Evolutionary conservation across 768 basidiomycete species (phyloP).

Genomic region (Mycena pura): DNA sequence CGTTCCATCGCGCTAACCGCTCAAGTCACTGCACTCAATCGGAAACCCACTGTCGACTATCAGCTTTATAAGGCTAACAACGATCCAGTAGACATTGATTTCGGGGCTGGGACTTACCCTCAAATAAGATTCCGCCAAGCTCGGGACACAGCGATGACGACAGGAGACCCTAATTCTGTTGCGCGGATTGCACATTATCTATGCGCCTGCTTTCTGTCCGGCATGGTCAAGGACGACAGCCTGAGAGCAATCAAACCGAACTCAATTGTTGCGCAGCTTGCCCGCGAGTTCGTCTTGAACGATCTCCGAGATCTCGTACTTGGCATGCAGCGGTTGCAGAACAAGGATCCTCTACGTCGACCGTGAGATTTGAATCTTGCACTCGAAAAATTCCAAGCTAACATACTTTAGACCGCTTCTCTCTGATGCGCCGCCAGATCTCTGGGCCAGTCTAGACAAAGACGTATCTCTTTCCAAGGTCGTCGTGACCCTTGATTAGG

Average conservation of each 20-base stretch:
- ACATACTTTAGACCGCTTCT: background rate
- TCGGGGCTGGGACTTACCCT: background rate
- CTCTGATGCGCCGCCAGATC: background rate
- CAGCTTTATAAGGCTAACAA: background rate
- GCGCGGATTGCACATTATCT: background rate
- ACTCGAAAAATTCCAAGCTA: background rate
- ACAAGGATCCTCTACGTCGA: background rate
- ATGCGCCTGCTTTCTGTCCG: background rate
- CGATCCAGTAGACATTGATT: background rate
- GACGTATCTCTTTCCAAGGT: background rate
- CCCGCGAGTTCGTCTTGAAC: background rate
- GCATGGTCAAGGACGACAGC: too few relatives aligned
- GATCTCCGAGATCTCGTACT: background rate
- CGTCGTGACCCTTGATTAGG: background rate
- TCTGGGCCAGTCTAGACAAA: background rate
- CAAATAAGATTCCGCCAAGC: background rate
- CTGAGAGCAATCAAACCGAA: background rate
- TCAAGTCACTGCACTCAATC: slow-evolving; percentile 1
- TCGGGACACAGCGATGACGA: background rate
- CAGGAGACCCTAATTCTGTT: background rate
- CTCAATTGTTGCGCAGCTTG: background rate
- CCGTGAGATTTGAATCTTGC: background rate
- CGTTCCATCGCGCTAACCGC: background rate
- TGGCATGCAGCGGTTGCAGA: background rate
- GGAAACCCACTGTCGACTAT: background rate